Base-by-base conservation (phyloP, 2,329 filamentous ascomycete species). In the Sarocladium kiliense region DNA sequence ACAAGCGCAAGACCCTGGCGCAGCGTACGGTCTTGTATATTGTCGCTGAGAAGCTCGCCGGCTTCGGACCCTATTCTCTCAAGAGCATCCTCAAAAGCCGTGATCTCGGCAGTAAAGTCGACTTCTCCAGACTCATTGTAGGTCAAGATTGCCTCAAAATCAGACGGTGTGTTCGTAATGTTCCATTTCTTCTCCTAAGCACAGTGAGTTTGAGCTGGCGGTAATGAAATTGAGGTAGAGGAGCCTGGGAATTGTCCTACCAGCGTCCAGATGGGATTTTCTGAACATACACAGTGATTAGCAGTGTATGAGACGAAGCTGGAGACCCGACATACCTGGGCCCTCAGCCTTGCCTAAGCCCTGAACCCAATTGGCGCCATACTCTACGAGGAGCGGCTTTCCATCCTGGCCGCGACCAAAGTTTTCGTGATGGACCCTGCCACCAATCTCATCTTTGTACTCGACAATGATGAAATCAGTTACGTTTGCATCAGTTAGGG, bases 311-410 rank as follows among this genome's bases (percentile, higher is more conserved):
- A 4, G 5, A 23, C 5, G 12, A 23, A 53, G 27, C n/a, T n/a
- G 5, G 14, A 53, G 4, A n/a, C 9, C 3, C 3, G 25, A 21
- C 45, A 30, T 53, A 53, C 49, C 49, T 37, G 49, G 49, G 12
- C 19, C 19, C 11, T 25, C 49, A 5, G 36, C 19, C 3, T n/a
- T n/a, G 6, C 49, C 49, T 30, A 53, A 37, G 32, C 49, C 49
- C n/a, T 53, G 49, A n/a, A 54, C 18, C 83, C 83, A 86, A 58
- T 86, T 86, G 3, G 83, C 83, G 5, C 83, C 83, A 1, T 83
- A 67, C 64, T 86, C 83, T 10, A 86, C 72, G 0, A 71, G 72
- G 58, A 80, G 81, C 1, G 77, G 73, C 0, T 74, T 69, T 0
- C 78, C 78, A 51, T 76, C 69, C 1, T 65, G 32, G 14, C 61